Conservation (phyloP, 2,329 filamentous ascomycete species). For the Xylaria sp. region DNA sequence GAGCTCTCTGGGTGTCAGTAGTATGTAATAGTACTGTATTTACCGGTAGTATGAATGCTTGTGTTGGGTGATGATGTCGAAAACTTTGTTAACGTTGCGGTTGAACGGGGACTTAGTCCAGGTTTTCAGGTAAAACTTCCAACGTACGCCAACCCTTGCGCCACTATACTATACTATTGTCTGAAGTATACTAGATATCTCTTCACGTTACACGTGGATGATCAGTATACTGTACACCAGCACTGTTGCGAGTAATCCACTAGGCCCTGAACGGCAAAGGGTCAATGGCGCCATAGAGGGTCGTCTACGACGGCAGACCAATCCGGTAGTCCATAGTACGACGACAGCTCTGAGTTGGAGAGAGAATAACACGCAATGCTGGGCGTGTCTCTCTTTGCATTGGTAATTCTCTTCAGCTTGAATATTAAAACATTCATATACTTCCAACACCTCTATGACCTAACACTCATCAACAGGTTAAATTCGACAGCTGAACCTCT, state of each 20-base stretch:
- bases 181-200: neutral
- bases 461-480: neutral
- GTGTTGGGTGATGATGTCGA: neutral
- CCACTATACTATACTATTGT: neutral
- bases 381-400: neutral
- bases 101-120: too few relatives aligned
- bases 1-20: neutral
- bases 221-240: neutral
- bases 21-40: neutral
- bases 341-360: conserved; percentile 22
- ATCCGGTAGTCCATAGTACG: conserved; percentile 29
- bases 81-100: neutral
- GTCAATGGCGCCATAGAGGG: conserved; percentile 44
- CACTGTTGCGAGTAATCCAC: conserved; percentile 15
- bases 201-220: neutral
- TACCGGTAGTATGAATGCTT: neutral
- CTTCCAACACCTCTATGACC: too few relatives aligned
- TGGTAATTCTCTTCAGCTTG: neutral
- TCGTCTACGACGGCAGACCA: conserved; percentile 32
- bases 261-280: conserved; percentile 39
- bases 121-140: neutral
- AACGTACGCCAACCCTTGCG: neutral
- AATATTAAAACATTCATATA: neutral
- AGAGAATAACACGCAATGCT: conserved; percentile 8
- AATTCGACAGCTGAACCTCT: neutral